These are phyloP conservation scores for Eremothecium coryli DNA, from an alignment of 1,139 yeast genomes.

Conservation along the genomic window DNA sequence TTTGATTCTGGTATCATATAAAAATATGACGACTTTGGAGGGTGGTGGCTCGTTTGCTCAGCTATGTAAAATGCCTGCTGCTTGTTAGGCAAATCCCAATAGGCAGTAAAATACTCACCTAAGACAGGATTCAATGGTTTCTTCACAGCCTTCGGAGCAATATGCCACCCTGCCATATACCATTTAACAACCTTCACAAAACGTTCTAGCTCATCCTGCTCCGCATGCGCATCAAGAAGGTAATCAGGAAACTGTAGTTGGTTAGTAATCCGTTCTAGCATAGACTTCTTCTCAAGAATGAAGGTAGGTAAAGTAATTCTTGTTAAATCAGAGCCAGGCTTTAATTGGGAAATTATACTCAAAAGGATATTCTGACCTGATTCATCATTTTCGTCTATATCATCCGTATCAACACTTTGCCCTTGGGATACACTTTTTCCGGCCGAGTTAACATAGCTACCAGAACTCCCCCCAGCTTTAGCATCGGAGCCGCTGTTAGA, in stretches of 20 bases:
- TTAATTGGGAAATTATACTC: conserved; percentile 80
- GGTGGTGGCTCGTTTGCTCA: conserved; percentile 96
- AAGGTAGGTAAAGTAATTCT: conserved; percentile 92
- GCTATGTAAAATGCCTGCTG: conserved; percentile 73
- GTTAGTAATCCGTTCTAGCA: conserved; percentile 92
- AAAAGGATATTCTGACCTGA: conserved; percentile 79
- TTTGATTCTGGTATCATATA: conserved; percentile 73
- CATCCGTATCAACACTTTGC: conserved; percentile 39
- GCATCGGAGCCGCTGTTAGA: neutral
- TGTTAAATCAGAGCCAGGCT: conserved; percentile 87
- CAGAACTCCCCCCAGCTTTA: neutral
- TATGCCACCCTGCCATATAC: conserved; percentile 95
- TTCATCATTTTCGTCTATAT: conserved; percentile 83
- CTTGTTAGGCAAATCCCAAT: conserved; percentile 77
- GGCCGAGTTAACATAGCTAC: neutral
- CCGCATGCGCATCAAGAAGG: conserved; percentile 56
- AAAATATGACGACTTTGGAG: conserved; percentile 94
- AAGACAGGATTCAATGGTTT: conserved; percentile 92
- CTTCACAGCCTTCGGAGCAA: conserved; percentile 96
- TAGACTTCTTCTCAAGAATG: conserved; percentile 85
- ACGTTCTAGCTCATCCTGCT: conserved; percentile 51
- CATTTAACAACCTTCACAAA: conserved; percentile 70
- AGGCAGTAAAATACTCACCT: conserved; percentile 83
- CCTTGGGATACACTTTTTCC: neutral
- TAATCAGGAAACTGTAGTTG: conserved; percentile 76